Percentiles rank a stretch among this genome's conserved stretches.
These are phyloP conservation scores for Arachis stenosperma DNA, from an alignment of 306 rosid species.

Conservation along the genomic window DNA sequence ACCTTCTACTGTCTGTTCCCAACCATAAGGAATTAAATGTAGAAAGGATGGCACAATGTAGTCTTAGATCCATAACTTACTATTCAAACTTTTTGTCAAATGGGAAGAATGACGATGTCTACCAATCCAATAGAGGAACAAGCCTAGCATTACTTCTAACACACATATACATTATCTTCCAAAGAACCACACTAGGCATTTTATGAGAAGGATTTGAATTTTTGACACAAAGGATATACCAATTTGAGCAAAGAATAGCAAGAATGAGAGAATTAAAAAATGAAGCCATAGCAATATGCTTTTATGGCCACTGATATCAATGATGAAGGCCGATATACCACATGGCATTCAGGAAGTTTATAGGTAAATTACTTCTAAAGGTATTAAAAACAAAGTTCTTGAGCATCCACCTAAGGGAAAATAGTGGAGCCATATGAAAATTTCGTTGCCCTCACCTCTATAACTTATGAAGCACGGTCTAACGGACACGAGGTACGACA, in stretches of 20 bases:
- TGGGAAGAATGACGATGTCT: background rate
- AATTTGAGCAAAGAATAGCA: background rate
- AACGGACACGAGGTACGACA: too few relatives aligned
- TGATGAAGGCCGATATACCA: slow-evolving; percentile 13
- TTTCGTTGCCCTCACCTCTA: background rate
- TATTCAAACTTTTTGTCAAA: background rate
- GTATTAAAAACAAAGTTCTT: slow-evolving; percentile 20
- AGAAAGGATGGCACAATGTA: background rate
- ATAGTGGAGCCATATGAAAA: background rate
- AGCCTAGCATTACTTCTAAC: background rate
- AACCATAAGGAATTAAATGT: background rate
- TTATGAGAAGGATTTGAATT: background rate
- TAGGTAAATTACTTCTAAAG: slow-evolving; percentile 9
- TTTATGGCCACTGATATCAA: background rate
- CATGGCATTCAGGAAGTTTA: slow-evolving; percentile 19
- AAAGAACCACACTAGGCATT: background rate
- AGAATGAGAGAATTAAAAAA: background rate
- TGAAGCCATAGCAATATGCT: background rate
- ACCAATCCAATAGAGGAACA: background rate
- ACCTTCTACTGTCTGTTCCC: background rate
- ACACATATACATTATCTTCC: background rate
- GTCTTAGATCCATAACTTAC: background rate
- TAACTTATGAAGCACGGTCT: too few relatives aligned
- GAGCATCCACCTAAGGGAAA: background rate
- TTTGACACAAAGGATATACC: background rate